Percentiles rank a stretch among this genome's conserved stretches.
Evolutionary conservation across 148 eudicot species (phyloP).

Genomic region (Amaranthus hypochondriacus): DNA sequence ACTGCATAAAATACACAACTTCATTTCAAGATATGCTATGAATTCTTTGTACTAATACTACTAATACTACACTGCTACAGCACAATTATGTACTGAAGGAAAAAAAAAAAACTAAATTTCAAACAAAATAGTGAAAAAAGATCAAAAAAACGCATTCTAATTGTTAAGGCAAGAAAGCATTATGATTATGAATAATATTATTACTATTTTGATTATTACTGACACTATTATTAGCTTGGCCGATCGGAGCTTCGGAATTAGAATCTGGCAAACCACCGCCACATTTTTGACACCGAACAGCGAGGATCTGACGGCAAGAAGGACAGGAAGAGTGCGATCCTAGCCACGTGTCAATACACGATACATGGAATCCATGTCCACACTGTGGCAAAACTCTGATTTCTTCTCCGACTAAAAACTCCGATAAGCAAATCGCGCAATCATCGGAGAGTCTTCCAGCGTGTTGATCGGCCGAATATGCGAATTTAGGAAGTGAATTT

Average conservation of each 20-base stretch:
- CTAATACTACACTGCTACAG: no score
- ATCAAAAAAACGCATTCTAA: not conserved
- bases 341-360: constrained; percentile 76
- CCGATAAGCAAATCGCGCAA: constrained; percentile 21
- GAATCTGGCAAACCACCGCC: constrained; percentile 32
- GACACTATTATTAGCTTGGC: not conserved
- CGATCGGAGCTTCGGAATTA: constrained; percentile 1
- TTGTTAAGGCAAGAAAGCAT: constrained; percentile 24
- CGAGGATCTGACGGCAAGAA: constrained; percentile 71
- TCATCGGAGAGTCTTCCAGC: constrained; percentile 10
- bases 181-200: not conserved
- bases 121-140: not conserved
- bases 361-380: constrained; percentile 70
- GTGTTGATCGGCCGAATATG: not conserved
- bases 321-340: constrained; percentile 80
- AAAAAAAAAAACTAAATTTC: not conserved
- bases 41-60: not conserved
- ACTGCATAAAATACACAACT: not conserved
- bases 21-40: not conserved
- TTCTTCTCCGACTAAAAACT: constrained; percentile 57
- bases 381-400: constrained; percentile 70
- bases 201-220: not conserved
- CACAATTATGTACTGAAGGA: constrained; percentile 16
- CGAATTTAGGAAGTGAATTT: not conserved
- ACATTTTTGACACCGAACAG: constrained; percentile 34